Evolutionary conservation across 306 rosid genomes (phyloP).

Genomic region (Abrus pulchellus): DNA sequence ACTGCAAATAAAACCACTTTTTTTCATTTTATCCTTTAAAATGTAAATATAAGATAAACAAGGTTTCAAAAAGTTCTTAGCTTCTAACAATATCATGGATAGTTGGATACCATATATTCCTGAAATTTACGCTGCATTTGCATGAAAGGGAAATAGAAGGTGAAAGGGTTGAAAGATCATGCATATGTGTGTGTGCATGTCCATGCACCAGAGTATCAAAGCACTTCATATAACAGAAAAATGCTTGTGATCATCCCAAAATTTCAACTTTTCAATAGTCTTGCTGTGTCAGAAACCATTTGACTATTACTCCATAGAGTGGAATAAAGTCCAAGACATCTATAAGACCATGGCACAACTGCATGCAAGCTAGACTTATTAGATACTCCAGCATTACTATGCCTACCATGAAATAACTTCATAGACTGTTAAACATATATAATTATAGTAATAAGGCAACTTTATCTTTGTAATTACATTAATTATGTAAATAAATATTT

Average conservation of each 20-base stretch:
- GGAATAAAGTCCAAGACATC: neutral
- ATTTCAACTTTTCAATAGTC: neutral
- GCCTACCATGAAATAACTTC: neutral
- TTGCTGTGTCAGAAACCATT: neutral
- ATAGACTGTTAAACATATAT: too few species aligned
- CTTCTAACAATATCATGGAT: neutral
- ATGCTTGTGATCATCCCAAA: neutral
- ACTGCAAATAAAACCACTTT: too few species aligned
- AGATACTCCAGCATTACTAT: neutral
- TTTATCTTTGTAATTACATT: too few species aligned
- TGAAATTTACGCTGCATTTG: conserved; percentile 5
- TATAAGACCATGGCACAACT: neutral
- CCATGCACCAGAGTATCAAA: neutral
- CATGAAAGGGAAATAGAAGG: neutral
- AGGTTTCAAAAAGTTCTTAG: neutral
- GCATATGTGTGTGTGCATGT: neutral
- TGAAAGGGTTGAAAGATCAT: too few species aligned
- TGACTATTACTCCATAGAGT: neutral
- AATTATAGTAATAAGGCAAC: too few species aligned
- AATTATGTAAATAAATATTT: too few species aligned
- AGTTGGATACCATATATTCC: neutral
- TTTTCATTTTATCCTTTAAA: too few species aligned
- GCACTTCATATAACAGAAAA: neutral
- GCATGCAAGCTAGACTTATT: neutral
- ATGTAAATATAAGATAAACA: too few species aligned